These are phyloP conservation scores for Xylaria hypoxylon DNA, from an alignment of 2,329 filamentous ascomycete species.

Conservation along the genomic window DNA sequence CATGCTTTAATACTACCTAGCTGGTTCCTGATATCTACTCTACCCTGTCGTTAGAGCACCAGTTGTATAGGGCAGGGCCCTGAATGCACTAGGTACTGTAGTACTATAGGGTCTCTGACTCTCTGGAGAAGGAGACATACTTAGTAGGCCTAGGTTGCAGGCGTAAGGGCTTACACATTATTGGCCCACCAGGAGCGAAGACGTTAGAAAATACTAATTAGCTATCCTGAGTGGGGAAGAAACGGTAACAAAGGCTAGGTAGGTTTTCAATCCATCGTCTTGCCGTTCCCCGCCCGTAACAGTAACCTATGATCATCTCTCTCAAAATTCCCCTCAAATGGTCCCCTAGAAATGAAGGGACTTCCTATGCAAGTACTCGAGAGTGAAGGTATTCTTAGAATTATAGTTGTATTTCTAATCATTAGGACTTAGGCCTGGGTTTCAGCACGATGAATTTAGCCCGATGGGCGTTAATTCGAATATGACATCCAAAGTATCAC, in stretches of 20 bases:
- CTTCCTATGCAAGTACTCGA: background rate
- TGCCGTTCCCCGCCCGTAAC: background rate
- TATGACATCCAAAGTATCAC: slow-evolving; percentile 12
- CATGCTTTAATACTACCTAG: background rate
- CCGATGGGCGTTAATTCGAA: slow-evolving; percentile 11
- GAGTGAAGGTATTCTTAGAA: background rate
- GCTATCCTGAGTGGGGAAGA: slow-evolving; percentile 15
- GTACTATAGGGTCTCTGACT: background rate
- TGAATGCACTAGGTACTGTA: background rate
- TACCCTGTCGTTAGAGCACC: slow-evolving; percentile 14
- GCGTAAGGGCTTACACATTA: slow-evolving; percentile 15
- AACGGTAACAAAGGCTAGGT: background rate
- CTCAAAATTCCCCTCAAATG: background rate
- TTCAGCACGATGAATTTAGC: slow-evolving; percentile 22
- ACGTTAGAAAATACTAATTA: slow-evolving; percentile 25
- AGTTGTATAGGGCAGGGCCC: background rate
- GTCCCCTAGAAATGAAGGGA: background rate
- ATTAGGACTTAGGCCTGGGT: background rate
- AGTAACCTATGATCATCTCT: slow-evolving; percentile 7
- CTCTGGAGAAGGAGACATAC: background rate
- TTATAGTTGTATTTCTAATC: background rate
- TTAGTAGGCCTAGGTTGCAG: background rate
- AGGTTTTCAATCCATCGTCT: slow-evolving; percentile 7
- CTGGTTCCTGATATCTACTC: background rate
- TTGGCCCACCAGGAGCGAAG: slow-evolving; percentile 3